phyloP scores from a whole-genome alignment of 305 asterid genomes.

The Fraxinus greggii region DNA sequence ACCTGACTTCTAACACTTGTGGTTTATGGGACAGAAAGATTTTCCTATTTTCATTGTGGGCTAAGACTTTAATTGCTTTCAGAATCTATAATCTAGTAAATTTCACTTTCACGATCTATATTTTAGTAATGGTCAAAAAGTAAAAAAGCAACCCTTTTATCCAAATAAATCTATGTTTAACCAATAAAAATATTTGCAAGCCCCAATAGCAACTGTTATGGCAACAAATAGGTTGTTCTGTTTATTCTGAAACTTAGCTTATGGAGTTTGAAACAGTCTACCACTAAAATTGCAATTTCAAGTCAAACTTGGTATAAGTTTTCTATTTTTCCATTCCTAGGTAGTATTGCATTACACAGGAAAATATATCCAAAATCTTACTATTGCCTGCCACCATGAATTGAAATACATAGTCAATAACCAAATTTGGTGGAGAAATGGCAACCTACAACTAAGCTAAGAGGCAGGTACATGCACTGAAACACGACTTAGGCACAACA shows the following conservation, averaged over 20 bases:
- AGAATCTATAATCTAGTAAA: neutral
- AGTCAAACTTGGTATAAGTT: neutral
- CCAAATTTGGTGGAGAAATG: neutral
- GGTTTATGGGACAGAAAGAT: neutral
- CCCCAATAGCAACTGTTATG: neutral
- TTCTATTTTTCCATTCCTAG: neutral
- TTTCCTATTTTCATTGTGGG: neutral
- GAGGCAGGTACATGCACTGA: neutral
- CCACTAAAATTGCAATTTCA: neutral
- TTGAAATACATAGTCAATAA: neutral
- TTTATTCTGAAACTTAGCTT: neutral
- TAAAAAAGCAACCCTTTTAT: neutral
- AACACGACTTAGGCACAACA: neutral
- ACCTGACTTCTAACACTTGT: neutral
- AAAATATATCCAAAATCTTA: neutral
- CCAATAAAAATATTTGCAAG: neutral
- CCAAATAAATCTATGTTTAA: neutral
- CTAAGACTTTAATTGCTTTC: neutral
- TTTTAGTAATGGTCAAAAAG: neutral
- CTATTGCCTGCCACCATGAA: constrained; percentile 1
- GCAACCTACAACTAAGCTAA: neutral
- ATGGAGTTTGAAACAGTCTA: neutral
- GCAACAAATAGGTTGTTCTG: neutral
- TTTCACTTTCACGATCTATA: neutral
- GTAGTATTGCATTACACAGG: neutral